Evolutionary conservation across 1,284 basidiomycete species (phyloP).

Genomic region (Apiotrichum mycotoxinovorans): DNA sequence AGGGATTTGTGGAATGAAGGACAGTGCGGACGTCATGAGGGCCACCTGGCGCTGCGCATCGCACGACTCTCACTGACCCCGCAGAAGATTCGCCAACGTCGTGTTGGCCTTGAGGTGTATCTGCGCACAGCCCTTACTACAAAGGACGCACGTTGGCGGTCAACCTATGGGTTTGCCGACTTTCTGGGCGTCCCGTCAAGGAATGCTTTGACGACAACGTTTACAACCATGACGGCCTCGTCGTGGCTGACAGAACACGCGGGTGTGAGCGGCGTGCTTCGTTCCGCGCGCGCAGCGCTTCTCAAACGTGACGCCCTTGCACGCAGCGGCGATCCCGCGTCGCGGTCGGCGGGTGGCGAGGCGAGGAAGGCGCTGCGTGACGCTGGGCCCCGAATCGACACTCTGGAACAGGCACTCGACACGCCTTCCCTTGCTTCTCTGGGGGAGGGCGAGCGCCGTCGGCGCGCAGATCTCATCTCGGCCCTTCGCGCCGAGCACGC

Average conservation of each 20-base stretch:
- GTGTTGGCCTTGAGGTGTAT: slow-evolving; percentile 73
- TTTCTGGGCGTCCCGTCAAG: slow-evolving; percentile 73
- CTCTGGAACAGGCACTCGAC: slow-evolving; percentile 66
- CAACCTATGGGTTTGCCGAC: slow-evolving; percentile 70
- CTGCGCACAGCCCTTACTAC: slow-evolving; percentile 76
- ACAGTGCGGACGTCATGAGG: too few species aligned
- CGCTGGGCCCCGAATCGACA: slow-evolving; percentile 64
- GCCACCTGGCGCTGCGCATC: too few species aligned
- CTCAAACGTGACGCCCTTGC: slow-evolving; percentile 80
- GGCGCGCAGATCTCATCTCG: slow-evolving; percentile 77
- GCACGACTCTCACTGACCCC: slow-evolving; percentile 3
- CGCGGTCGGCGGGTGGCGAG: slow-evolving; percentile 74
- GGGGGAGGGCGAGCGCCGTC: slow-evolving; percentile 75
- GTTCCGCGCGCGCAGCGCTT: slow-evolving; percentile 75
- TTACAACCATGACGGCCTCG: slow-evolving; percentile 61
- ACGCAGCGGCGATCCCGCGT: slow-evolving; percentile 65
- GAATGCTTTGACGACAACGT: slow-evolving; percentile 24
- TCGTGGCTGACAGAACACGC: slow-evolving; percentile 81
- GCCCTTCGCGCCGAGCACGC: slow-evolving; percentile 72
- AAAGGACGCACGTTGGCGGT: slow-evolving; percentile 77
- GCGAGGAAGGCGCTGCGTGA: slow-evolving; percentile 79
- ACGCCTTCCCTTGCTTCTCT: slow-evolving; percentile 54
- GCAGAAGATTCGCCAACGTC: slow-evolving; percentile 67
- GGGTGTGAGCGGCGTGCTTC: slow-evolving; percentile 67
- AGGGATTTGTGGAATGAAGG: too few species aligned